Conservation (phyloP, 2,329 filamentous ascomycete genomes). For the Claviceps africana region DNA sequence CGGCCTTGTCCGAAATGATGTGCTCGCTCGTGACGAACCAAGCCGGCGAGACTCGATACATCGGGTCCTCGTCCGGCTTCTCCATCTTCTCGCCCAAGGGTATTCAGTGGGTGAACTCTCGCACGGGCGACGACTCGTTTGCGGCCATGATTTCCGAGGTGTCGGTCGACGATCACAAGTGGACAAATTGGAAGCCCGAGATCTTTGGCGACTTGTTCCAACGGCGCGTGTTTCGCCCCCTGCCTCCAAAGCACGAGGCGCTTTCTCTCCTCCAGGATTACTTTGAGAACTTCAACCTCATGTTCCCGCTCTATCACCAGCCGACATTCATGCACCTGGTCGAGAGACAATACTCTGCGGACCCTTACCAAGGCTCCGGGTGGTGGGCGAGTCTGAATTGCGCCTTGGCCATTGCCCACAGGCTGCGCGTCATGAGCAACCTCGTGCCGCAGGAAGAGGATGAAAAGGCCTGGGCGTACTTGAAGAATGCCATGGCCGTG, state of each 20-base stretch:
- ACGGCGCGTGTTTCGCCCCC: conserved; percentile 64
- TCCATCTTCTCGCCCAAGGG: conserved; percentile 98
- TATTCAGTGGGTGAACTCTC: conserved; percentile 96
- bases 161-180: conserved; percentile 87
- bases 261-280: conserved; percentile 81
- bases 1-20: conserved; percentile 94
- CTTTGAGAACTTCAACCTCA: conserved; percentile 98
- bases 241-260: conserved; percentile 79
- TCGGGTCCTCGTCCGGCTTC: conserved; percentile 96
- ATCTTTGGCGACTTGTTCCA: conserved; percentile 88
- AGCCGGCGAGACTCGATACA: conserved; percentile 86
- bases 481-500: conserved; percentile 93
- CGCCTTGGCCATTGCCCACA: conserved; percentile 81
- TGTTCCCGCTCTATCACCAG: conserved; percentile 94
- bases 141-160: conserved; percentile 87
- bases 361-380: conserved; percentile 87
- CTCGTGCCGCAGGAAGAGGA: conserved; percentile 83
- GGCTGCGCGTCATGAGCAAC: conserved; percentile 90
- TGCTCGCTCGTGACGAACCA: conserved; percentile 94
- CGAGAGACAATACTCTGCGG: conserved; percentile 79
- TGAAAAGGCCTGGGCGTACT: conserved; percentile 82
- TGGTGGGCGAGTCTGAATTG: conserved; percentile 99
- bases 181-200: conserved; percentile 97
- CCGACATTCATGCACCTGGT: conserved; percentile 97
- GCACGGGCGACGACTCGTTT: conserved; percentile 91